Evolutionary conservation across 495 filamentous ascomycete species (phyloP), one percentile per base, ranked within the genome.

Genomic region (Copromyces sp.): DNA sequence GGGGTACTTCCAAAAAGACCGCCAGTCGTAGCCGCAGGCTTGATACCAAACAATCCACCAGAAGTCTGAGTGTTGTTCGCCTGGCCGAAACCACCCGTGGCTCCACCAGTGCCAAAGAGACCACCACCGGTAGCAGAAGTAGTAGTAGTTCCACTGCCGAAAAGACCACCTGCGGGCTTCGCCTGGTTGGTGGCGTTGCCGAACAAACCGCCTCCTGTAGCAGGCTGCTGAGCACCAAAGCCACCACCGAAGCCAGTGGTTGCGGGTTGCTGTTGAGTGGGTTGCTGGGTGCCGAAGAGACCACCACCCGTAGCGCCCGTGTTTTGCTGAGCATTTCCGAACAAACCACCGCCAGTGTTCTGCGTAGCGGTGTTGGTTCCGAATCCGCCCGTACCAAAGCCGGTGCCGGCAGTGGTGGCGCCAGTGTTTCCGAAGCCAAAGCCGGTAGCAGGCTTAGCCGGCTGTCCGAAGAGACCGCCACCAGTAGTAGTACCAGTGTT

Each of bases 11-110:
- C 80, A 47, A 81, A 81, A 3, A 80, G 76, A 24, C 86, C 82
- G 24, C 53, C 53, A 24, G 53, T 65, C 1, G 53, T 65, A 37
- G 84, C 75, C 75, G 88, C 78, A 53, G 86, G 82, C 71, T 87
- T 87, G 42, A 77, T 77, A 20, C 89, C 89, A 76, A 95, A 94
- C 11, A 93, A 83, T 17, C 90, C 86, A 24, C 86, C 84, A 29
- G 84, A 74, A 38, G 80, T 80, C 42, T 74, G 68, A 35, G 78
- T 71, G 40, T 85, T 81, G 59, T 24, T 78, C 17, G 73, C 24
- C 29, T 45, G 71, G 24, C 77, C 77, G 41, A 78, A 76, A n/a
- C 84, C 82, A 40, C 80, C 80, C 3, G 81, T 80, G 0, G 77
- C 72, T 73, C 53, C 78, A n/a, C 77, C 77, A 68, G 78, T 79